A percentile compares a stretch with the other conserved stretches of the same genome.
phyloP scores from a whole-genome alignment of 2,329 filamentous ascomycete species.

The Calonectria pseudoreteaudii region DNA sequence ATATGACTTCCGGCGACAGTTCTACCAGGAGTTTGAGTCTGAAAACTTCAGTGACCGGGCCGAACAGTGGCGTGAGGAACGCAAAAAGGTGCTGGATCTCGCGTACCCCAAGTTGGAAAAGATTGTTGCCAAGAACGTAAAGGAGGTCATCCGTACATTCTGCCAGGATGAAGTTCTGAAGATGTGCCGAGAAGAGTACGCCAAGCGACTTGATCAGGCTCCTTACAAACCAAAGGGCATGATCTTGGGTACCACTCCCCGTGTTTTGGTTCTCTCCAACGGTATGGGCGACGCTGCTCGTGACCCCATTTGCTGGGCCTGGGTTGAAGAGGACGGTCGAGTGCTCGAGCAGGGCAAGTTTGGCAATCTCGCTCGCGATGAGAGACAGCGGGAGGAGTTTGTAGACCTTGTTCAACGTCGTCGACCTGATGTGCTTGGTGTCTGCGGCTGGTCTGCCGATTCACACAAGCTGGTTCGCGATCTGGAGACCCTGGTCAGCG shows the following conservation, averaged over 20 bases:
- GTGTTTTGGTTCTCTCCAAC: constrained; percentile 88
- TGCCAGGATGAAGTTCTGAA: constrained; percentile 95
- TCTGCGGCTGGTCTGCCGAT: constrained; percentile 90
- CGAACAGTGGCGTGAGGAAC: constrained; percentile 92
- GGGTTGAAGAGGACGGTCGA: constrained; percentile 91
- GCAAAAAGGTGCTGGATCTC: constrained; percentile 84
- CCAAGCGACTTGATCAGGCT: constrained; percentile 91
- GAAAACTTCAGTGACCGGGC: constrained; percentile 96
- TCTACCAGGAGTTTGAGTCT: constrained; percentile 88
- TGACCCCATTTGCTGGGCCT: constrained; percentile 90
- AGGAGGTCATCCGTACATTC: constrained; percentile 91
- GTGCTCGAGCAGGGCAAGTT: constrained; percentile 92
- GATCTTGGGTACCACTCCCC: constrained; percentile 86
- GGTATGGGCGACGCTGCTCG: constrained; percentile 79
- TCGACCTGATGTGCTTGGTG: constrained; percentile 88
- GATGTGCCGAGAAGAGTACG: constrained; percentile 88
- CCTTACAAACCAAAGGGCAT: constrained; percentile 96
- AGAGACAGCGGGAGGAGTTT: constrained; percentile 75
- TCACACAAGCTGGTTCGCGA: constrained; percentile 87
- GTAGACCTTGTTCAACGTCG: constrained; percentile 83
- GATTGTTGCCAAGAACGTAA: constrained; percentile 90
- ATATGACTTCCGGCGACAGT: constrained; percentile 78
- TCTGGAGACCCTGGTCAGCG: constrained; percentile 80
- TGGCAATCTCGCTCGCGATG: constrained; percentile 79
- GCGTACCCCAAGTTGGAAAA: constrained; percentile 86